These are phyloP conservation scores for Solanum chiquidenum DNA, from an alignment of 257 asterid genomes.

Conservation along the genomic window DNA sequence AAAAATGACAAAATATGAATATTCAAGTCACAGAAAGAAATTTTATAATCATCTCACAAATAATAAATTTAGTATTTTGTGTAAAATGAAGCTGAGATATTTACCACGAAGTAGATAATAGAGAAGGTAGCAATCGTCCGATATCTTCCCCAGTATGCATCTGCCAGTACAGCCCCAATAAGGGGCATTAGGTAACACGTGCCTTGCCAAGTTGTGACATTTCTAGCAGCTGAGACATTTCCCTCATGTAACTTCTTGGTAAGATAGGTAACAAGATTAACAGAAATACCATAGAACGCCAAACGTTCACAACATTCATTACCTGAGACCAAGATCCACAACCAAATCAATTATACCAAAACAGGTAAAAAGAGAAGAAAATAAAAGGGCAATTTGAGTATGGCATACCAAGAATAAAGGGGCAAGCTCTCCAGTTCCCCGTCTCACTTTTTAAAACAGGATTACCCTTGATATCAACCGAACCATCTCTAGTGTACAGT, in stretches of 20 bases:
- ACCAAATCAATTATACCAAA: neutral
- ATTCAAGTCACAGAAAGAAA: neutral
- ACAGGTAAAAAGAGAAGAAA: neutral
- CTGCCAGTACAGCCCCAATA: constrained; percentile 88
- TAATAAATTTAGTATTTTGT: neutral
- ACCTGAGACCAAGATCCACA: constrained; percentile 43
- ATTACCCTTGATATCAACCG: constrained; percentile 82
- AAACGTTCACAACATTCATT: constrained; percentile 93
- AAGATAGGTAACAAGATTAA: constrained; percentile 87
- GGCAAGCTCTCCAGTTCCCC: constrained; percentile 98
- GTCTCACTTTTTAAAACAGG: constrained; percentile 78
- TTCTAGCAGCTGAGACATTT: constrained; percentile 85
- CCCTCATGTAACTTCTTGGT: constrained; percentile 72
- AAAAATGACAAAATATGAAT: neutral
- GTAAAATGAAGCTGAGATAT: neutral
- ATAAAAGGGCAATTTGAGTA: neutral
- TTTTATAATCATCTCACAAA: neutral
- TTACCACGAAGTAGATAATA: constrained; percentile 60
- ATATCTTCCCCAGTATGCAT: constrained; percentile 96
- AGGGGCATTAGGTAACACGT: constrained; percentile 88
- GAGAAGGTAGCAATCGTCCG: constrained; percentile 97
- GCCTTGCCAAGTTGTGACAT: constrained; percentile 91
- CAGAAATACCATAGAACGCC: constrained; percentile 87
- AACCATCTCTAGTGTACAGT: constrained; percentile 78
- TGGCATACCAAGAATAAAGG: constrained; percentile 71